Base-by-base conservation (phyloP, 306 rosid genomes). In the Malus fusca region DNA sequence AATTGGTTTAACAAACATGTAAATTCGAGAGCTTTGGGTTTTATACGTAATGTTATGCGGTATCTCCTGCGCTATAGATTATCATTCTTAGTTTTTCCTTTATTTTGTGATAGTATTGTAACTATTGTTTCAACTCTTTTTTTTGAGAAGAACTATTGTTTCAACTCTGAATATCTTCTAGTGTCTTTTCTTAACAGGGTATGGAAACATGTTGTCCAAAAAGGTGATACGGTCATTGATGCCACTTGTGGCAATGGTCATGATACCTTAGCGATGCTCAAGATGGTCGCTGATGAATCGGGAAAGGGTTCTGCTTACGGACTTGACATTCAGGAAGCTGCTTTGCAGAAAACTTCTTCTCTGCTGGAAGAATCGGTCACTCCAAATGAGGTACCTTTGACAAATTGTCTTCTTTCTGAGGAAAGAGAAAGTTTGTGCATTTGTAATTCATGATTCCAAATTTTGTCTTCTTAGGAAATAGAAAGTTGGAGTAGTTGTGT, bases 241-340 rank as follows among this genome's bases (percentile, higher is more conserved):
- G 96, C 97, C 75, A 94, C 98, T 62, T 94, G 92, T 75, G 97
- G 98, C 69, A 94, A 94, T 79, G 98, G 96, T 60, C 82, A 81
- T 82, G 97, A 94, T 81, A 88, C 98, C 68, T 89, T 90, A 72
- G 90, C 82, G 42, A 81, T 92, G 96, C 84, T 87, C 73, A 84
- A 85, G 85, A 85, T 94, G 92, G 97, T 92, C 17, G 81, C 92
- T 62, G 96, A 87, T 84, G 90, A 86, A 78, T 87, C 89, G 8
- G 85, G 76, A 23, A 33, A 75, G 40, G 96, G 90, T 21, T 75
- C 55, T 68, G 95, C 90, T 68, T 94, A 88, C 74, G 96, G 89
- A 11, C 83, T 87, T 69, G 98, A 88, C 67, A 80, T 94, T 83
- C 96, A 94, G 77, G 87, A 88, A 80, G 97, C 81, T 73, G 97